These are phyloP conservation scores for Macrolepiota dolichaula DNA, from an alignment of 768 basidiomycete genomes.

Conservation along the genomic window DNA sequence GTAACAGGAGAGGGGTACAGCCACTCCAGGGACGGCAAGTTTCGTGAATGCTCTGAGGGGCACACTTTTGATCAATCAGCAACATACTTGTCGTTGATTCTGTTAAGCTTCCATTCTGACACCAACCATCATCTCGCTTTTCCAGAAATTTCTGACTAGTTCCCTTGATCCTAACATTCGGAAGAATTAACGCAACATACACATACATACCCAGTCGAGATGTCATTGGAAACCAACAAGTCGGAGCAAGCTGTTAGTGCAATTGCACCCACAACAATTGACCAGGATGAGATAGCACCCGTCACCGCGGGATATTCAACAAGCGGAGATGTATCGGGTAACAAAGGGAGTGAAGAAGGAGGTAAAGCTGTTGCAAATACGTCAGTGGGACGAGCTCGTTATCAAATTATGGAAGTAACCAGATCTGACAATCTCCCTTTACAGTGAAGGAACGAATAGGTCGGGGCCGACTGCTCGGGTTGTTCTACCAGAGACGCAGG, in stretches of 20 bases:
- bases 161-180: neutral
- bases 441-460: neutral
- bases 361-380: neutral
- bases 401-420: neutral
- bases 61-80: neutral
- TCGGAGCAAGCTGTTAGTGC: neutral
- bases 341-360: neutral
- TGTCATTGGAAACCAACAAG: neutral
- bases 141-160: neutral
- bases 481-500: slow-evolving; percentile 38
- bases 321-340: neutral
- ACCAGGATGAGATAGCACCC: neutral
- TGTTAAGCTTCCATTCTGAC: neutral
- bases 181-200: too few species aligned
- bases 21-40: neutral
- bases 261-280: neutral
- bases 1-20: neutral
- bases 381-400: neutral
- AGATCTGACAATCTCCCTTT: neutral
- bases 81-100: neutral
- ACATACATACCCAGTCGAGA: too few species aligned
- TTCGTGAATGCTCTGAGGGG: neutral
- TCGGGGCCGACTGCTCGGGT: slow-evolving; percentile 38
- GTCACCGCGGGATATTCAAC: neutral
- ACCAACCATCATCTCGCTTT: neutral